Conservation (phyloP, 2,329 filamentous ascomycete genomes). For the Neofusicoccum ribis region DNA sequence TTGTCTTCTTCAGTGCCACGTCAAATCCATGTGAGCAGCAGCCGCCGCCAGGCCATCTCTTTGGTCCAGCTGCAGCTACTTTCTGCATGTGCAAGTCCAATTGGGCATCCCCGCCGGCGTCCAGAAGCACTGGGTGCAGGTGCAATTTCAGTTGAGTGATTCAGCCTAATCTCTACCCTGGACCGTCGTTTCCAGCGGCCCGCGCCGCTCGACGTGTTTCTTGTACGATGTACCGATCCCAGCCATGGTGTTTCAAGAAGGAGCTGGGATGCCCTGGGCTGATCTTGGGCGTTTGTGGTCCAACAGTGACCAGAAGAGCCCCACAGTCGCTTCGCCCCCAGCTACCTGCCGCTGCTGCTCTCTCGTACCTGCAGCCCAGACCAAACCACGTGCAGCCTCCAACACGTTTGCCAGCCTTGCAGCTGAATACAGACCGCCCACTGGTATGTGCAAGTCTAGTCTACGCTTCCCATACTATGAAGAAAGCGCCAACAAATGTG, state of each 20-base stretch:
- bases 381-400: neutral
- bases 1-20: too few species aligned
- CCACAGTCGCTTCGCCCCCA: neutral
- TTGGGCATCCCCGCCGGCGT: neutral
- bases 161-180: neutral
- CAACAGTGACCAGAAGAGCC: neutral
- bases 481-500: neutral
- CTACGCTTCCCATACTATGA: neutral
- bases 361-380: neutral
- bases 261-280: neutral
- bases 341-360: neutral
- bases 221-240: neutral
- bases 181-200: neutral
- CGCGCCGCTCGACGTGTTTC: neutral
- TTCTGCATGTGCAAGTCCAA: neutral
- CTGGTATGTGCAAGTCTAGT: neutral
- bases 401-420: constrained; percentile 2
- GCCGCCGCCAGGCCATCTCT: too few species aligned
- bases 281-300: neutral
- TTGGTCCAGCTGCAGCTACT: neutral
- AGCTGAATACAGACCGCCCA: neutral
- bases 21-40: too few species aligned
- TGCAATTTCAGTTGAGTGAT: neutral
- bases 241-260: neutral
- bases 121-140: neutral